phyloP scores from a whole-genome alignment of 2,329 filamentous ascomycete species.

The Claviceps sorghi region DNA sequence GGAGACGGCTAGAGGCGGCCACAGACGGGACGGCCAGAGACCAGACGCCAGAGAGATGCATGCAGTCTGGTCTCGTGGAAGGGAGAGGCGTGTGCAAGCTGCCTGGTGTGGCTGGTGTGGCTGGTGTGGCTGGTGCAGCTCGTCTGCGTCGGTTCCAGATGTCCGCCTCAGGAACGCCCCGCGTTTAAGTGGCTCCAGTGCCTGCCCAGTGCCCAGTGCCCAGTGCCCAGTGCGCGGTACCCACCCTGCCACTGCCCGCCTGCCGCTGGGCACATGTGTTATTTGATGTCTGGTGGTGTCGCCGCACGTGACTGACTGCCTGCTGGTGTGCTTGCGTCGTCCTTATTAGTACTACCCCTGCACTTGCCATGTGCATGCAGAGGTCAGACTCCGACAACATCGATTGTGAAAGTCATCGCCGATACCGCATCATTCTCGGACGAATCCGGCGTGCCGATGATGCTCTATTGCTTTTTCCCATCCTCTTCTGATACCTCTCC shows the following conservation, averaged over 20 bases:
- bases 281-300: too few species aligned
- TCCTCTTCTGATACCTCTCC: not conserved
- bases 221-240: too few species aligned
- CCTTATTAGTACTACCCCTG: too few species aligned
- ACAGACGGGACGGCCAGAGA: too few species aligned
- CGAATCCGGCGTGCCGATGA: not conserved
- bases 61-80: not conserved
- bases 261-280: too few species aligned
- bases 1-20: too few species aligned
- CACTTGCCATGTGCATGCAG: too few species aligned
- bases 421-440: not conserved
- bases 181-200: constrained; percentile 16
- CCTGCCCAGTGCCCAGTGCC: not conserved
- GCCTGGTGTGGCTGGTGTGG: too few species aligned
- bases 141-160: not conserved
- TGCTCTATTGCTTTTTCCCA: not conserved
- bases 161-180: constrained; percentile 20
- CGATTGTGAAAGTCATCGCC: not conserved
- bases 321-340: constrained; percentile 1
- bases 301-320: constrained; percentile 17
- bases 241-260: too few species aligned
- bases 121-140: too few species aligned
- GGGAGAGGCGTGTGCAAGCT: constrained; percentile 2
- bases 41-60: too few species aligned
- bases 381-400: not conserved